phyloP scores from a whole-genome alignment of 2,329 filamentous ascomycete genomes.

The Calonectria ilicicola region DNA sequence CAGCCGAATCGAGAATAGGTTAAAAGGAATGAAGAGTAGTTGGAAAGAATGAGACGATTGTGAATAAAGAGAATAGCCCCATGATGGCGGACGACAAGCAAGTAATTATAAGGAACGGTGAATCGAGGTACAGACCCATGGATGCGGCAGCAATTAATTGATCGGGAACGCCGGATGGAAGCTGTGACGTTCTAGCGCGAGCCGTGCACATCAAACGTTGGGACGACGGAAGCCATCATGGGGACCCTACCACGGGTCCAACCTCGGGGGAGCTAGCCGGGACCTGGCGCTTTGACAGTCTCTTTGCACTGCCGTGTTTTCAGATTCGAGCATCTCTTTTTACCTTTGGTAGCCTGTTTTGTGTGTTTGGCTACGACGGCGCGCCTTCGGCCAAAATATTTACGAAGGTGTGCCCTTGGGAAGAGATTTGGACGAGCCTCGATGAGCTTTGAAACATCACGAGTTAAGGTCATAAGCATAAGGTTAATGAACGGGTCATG shows the following conservation, averaged over 20 bases:
- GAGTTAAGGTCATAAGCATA: neutral
- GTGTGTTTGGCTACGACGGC: neutral
- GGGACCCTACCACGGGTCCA: neutral
- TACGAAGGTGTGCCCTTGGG: neutral
- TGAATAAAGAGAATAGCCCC: neutral
- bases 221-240: neutral
- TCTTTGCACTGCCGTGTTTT: neutral
- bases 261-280: neutral
- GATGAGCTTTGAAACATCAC: neutral
- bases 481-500: no score
- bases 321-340: neutral
- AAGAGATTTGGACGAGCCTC: neutral
- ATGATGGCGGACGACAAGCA: neutral
- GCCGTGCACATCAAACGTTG: neutral
- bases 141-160: neutral
- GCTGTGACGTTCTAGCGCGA: constrained; percentile 4
- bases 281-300: neutral
- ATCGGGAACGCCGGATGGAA: neutral
- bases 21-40: neutral
- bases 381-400: neutral
- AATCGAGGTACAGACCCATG: neutral
- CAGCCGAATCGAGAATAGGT: neutral
- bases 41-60: neutral
- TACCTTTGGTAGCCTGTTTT: neutral
- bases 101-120: neutral